phyloP scores from a whole-genome alignment of 345 rosid genomes.

The Mallotus nudiflorus region DNA sequence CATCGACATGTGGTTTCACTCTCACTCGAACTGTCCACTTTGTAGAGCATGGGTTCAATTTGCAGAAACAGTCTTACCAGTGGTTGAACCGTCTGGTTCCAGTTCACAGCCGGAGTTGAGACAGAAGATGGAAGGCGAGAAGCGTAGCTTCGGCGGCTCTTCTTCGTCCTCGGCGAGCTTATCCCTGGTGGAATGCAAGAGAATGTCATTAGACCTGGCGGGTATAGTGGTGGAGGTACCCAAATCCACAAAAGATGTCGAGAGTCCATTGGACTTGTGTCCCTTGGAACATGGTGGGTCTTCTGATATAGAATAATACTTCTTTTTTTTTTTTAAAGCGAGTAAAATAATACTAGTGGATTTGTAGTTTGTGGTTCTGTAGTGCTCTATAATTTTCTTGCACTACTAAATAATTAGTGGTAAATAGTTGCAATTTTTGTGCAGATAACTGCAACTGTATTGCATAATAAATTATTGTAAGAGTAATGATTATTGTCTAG shows the following conservation, averaged over 20 bases:
- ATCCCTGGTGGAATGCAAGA: conserved; percentile 1
- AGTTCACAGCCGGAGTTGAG: not conserved
- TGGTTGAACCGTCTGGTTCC: not conserved
- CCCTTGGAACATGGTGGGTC: not conserved
- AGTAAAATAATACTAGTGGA: too few relatives aligned
- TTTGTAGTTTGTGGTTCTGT: too few relatives aligned
- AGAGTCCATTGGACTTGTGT: not conserved
- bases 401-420: too few relatives aligned
- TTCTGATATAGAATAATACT: too few relatives aligned
- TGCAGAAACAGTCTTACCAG: not conserved
- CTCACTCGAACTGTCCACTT: conserved; percentile 30
- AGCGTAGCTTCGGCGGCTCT: not conserved
- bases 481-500: too few relatives aligned
- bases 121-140: not conserved
- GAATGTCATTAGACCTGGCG: not conserved
- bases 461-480: too few relatives aligned
- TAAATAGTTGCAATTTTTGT: too few relatives aligned
- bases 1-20: conserved; percentile 28
- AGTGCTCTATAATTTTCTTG: too few relatives aligned
- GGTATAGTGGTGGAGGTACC: not conserved
- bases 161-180: conserved; percentile 6
- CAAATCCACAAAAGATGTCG: not conserved
- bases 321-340: too few relatives aligned
- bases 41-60: conserved; percentile 12
- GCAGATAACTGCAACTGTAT: too few relatives aligned